Base-by-base conservation (phyloP, 2,329 filamentous ascomycete species). In the Cercospora zeae-maydis region DNA sequence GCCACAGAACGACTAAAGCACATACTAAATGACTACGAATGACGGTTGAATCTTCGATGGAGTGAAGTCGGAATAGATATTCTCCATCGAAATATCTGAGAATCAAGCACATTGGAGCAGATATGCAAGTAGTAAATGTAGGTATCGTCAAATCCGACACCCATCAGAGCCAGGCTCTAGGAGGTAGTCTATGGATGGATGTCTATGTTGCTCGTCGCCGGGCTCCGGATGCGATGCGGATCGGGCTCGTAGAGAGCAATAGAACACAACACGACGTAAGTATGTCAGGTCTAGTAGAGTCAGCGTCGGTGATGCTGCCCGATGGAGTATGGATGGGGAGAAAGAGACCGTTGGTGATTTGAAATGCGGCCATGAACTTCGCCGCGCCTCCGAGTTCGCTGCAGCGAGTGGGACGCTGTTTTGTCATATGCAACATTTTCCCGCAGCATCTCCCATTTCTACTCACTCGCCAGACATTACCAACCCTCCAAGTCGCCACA, bases 401-500 rank as follows among this genome's bases (percentile, higher is more conserved):
- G 10, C 27, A 14, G 16, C 16, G 16, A 52, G 49, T 34, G 49
- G 49, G 42, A 49, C 42, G 30, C 8, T 33, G 49, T 34, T 34
- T 34, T 16, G 49, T 31, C 49, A 53, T 34, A 21, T 53, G 49
- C 49, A 34, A 34, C 30, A 21, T 30, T 34, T 34, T 53, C 24
- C 33, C 33, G 27, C 49, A 31, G 49, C 49, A 47, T 47, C 42
- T 47, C 1, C 42, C 42, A 47, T n/a, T n/a, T 47, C 24, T 8
- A 21, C 19, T 47, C 42, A 27, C 42, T 21, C 16, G 21, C n/a
- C n/a, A n/a, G n/a, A n/a, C n/a, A n/a, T n/a, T n/a, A n/a, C n/a
- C n/a, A n/a, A n/a, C n/a, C 14, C 21, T 14, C 54, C 16, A 42
- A 21, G 27, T 54, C 58, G 67, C 55, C 91, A 96, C 93, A 83